Evolutionary conservation across 257 asterid species (phyloP), one percentile per base, ranked within the genome.

Genomic region (Plantago major): DNA sequence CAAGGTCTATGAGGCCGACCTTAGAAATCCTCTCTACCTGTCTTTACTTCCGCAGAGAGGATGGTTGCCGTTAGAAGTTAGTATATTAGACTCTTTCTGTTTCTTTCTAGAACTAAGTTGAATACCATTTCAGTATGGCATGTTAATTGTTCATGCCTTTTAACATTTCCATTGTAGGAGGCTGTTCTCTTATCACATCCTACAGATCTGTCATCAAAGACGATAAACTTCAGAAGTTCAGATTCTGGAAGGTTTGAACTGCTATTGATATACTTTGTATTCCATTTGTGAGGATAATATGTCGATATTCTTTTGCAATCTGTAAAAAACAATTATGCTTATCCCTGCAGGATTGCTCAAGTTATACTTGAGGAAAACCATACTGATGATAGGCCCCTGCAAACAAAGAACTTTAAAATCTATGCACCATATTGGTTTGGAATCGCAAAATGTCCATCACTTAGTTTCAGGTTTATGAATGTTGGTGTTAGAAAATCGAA

Each of bases 21-120:
- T 89, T 67, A 83, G 90, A 76, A 86, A 74, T 61, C 95, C 96
- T 45, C 64, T 92, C 69, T 92, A 86, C 76, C 43, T 89, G 30
- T 83, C 99, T 15, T 76, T 92, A 84, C 89, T 89, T 71, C 97
- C 99, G 18, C 99, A 89, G 75, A 84, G 78, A 77, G 99, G 97
- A 79, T 92, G 99, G 99, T 77, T 81, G 67, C 87, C 97, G 16
- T 52, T 83, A 49, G 94, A 89, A 51, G 99, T 92, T 62, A 76
- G 94, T 82, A 43, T 10, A 9, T 45, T 40, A 45, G 58, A 11
- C 46, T 42, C 60, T 47, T 46, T 11, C 11, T 56, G n/a, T 67
- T 19, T 19, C 53, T 61, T 40, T 46, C 46, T 19, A 5, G 16
- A 10, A 62, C 62, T 42, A 33, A 15, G 28, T 59, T 74, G 40